Percentiles rank a stretch among this genome's conserved stretches.
Evolutionary conservation across 495 filamentous ascomycete species (phyloP).

Genomic region (Aspergillus heteromorphus): DNA sequence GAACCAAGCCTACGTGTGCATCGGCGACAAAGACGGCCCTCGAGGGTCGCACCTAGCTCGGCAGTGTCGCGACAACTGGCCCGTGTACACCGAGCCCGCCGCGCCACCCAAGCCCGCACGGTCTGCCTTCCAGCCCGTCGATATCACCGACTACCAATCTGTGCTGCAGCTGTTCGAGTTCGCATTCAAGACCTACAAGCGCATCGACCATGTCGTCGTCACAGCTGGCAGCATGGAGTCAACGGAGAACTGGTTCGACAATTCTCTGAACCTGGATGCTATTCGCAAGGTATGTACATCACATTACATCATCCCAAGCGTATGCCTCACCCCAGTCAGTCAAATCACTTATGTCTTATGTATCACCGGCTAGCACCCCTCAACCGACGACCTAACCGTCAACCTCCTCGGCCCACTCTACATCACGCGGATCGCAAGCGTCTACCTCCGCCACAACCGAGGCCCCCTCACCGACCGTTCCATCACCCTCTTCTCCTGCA

Average conservation of each 20-base stretch:
- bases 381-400: constrained; percentile 43
- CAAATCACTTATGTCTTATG: too few species aligned
- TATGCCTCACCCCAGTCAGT: too few species aligned
- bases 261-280: constrained; percentile 30
- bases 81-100: constrained; percentile 17
- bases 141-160: constrained; percentile 44
- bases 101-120: constrained; percentile 19
- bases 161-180: constrained; percentile 40
- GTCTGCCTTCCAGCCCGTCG: constrained; percentile 33
- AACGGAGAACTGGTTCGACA: constrained; percentile 40
- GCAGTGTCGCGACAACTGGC: constrained; percentile 22
- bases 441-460: constrained; percentile 43
- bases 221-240: constrained; percentile 47
- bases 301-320: too few species aligned
- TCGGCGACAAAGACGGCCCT: constrained; percentile 37
- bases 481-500: constrained; percentile 39
- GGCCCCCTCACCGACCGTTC: constrained; percentile 37
- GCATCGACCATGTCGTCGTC: constrained; percentile 48
- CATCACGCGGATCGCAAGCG: constrained; percentile 38
- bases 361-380: constrained; percentile 33
- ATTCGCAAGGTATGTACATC: constrained; percentile 35
- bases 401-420: constrained; percentile 47
- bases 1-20: constrained; percentile 41
- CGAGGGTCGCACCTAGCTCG: constrained; percentile 23
- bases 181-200: constrained; percentile 39